phyloP scores from a whole-genome alignment of 1,139 yeast genomes.

The Hemisphaericaspora xylanilytica region DNA sequence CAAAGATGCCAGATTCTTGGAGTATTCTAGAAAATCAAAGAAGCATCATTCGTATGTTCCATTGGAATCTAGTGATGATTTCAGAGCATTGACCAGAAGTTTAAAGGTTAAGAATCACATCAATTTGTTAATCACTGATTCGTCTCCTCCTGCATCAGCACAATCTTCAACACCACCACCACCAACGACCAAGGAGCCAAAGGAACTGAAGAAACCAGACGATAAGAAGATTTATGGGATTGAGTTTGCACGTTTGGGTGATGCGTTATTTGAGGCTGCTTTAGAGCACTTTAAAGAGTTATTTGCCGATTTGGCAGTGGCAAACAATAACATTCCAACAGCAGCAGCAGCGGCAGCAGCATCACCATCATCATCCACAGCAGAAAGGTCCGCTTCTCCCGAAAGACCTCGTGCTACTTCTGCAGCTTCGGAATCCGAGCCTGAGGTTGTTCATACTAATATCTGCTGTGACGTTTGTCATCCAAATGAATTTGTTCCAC shows the following conservation, averaged over 20 bases:
- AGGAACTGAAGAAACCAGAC: conserved; percentile 4
- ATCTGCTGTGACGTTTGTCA: conserved; percentile 45
- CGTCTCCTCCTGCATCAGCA: conserved; percentile 8
- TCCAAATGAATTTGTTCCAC: conserved; percentile 27
- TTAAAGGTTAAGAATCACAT: conserved; percentile 43
- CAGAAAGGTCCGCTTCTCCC: conserved; percentile 2
- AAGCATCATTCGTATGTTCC: conserved; percentile 40
- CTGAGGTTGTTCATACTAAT: conserved; percentile 18
- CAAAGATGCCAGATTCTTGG: conserved; percentile 12
- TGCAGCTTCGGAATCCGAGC: not conserved
- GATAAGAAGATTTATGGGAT: conserved; percentile 14
- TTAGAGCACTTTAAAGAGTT: conserved; percentile 24
- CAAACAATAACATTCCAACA: conserved; percentile 5
- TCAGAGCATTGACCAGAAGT: conserved; percentile 45
- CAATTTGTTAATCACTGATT: conserved; percentile 28
- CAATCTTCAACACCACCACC: conserved; percentile 3
- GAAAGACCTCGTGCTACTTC: conserved; percentile 1
- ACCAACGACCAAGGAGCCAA: too few species aligned
- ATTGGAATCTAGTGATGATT: conserved; percentile 41
- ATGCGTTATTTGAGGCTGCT: conserved; percentile 24
- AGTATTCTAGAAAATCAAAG: conserved; percentile 38
- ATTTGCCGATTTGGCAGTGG: conserved; percentile 14
- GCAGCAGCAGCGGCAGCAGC: conserved; percentile 1
- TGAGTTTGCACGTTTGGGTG: conserved; percentile 24
- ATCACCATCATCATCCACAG: not conserved